Percentiles rank a stretch among this genome's conserved stretches.
phyloP scores from a whole-genome alignment of 495 filamentous ascomycete species.

The Aspergillus steynii region DNA sequence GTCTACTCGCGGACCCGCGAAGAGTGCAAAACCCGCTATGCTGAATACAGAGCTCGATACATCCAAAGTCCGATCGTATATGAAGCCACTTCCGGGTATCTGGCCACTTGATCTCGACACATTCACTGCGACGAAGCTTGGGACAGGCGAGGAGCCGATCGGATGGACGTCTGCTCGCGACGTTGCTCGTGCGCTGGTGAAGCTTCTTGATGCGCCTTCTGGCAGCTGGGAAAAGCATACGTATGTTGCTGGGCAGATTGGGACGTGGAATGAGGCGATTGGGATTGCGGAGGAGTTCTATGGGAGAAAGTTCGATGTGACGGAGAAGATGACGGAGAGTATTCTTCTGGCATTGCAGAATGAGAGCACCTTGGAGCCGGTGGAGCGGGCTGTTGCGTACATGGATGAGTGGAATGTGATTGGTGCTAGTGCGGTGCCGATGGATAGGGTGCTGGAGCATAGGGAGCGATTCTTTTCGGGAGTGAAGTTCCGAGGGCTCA shows the following conservation, averaged over 20 bases:
- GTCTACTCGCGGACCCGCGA: background rate
- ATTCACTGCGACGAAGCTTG: background rate
- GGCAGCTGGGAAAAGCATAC: background rate
- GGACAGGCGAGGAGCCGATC: background rate
- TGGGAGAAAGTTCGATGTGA: background rate
- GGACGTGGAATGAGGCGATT: background rate
- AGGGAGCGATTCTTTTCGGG: background rate
- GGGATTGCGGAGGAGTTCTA: background rate
- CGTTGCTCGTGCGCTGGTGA: background rate
- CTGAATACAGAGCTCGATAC: background rate
- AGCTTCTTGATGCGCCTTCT: background rate
- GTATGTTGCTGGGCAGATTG: background rate
- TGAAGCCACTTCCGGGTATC: background rate
- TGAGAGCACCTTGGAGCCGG: background rate
- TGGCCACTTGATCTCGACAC: background rate
- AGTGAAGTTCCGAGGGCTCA: background rate
- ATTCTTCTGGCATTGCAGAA: background rate
- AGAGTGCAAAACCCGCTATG: background rate
- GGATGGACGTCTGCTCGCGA: background rate
- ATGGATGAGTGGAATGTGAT: background rate
- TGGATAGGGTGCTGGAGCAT: background rate
- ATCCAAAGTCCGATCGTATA: background rate
- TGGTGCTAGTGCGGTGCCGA: background rate
- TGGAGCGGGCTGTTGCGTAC: background rate
- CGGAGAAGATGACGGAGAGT: background rate